These are phyloP conservation scores for Tetrastigma voinierianum DNA, from an alignment of 164 flowering plant genomes.

Conservation along the genomic window DNA sequence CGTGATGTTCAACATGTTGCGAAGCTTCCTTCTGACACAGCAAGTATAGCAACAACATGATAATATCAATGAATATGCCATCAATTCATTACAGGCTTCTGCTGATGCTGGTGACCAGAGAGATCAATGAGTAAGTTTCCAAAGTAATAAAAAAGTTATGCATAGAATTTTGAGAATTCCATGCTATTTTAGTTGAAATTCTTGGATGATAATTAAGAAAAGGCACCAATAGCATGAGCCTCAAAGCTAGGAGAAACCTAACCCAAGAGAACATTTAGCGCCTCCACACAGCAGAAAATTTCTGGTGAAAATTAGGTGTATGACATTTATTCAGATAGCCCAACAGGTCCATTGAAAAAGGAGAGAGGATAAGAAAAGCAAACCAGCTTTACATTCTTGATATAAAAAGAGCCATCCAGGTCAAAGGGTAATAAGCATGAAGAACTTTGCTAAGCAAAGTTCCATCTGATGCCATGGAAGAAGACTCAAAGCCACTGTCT, in stretches of 20 bases:
- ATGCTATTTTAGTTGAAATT: background rate
- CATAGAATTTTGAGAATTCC: background rate
- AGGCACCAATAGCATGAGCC: background rate
- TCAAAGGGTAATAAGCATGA: no score
- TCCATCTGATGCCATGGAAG: no score
- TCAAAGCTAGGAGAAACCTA: background rate
- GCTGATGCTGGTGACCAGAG: constrained; percentile 63
- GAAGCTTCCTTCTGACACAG: constrained; percentile 90
- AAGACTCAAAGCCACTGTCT: no score
- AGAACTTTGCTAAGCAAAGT: no score
- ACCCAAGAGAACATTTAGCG: no score
- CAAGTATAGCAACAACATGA: constrained; percentile 98
- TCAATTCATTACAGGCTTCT: constrained; percentile 90
- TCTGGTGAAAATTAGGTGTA: no score
- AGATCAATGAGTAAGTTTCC: constrained; percentile 1
- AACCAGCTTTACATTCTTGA: no score
- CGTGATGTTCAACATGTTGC: constrained; percentile 73
- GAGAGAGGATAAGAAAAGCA: no score
- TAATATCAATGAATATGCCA: constrained; percentile 91
- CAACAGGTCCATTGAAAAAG: no score
- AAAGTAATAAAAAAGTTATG: background rate
- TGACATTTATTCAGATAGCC: no score
- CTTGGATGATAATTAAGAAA: background rate
- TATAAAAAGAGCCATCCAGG: no score
- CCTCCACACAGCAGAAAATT: no score